Base-by-base conservation (phyloP, 2,329 filamentous ascomycete genomes). In the Ophiobolus disseminans region DNA sequence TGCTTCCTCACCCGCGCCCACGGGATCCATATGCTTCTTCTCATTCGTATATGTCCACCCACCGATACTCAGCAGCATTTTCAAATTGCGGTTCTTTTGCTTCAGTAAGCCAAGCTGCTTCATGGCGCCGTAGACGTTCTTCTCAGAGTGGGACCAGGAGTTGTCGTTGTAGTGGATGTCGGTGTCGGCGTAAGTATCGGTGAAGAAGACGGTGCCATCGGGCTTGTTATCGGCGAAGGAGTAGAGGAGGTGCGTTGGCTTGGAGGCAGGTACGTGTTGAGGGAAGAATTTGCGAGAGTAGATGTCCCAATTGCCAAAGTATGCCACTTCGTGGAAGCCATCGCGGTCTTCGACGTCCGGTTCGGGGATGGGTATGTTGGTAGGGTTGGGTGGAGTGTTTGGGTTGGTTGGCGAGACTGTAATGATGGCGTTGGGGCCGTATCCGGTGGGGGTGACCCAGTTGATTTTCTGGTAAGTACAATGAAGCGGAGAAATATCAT, bases 221-320 rank as follows among this genome's bases (percentile, higher is more conserved):
- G 93, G 89, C 2, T 84, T 82, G 49, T 96, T 84, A 69, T 97
- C 95, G 66, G 90, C 93, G 75, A 97, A 97, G 13, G 92, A 82
- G 64, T 97, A 97, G 13, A 97, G 84, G 4, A 97, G 76, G 67
- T 97, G 93, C 0, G 92, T 97, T 32, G 97, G 82, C 46, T 90
- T 88, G 45, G 91, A 83, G 3, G 82, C 85, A 0, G 90, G 89
- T 5, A 97, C 82, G 68, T 96, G 86, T 67, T 95, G 88, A 0
- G 92, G 91, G n/a, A 86, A 82, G 69, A 94, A 88, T 63, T 93
- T 88, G 45, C 92, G 86, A 30, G 80, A 90, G 73, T 97, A 97
- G 60, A 96, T 93, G 56, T 89, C 90, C 83, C 87, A 90, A 73
- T 90, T 89, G 51, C 88, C 85, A 64, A 84, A 91, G 75, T 90